Evolutionary conservation across 768 basidiomycete genomes (phyloP), one percentile per base, ranked within the genome.

Genomic region (Lentinula detonsa): DNA sequence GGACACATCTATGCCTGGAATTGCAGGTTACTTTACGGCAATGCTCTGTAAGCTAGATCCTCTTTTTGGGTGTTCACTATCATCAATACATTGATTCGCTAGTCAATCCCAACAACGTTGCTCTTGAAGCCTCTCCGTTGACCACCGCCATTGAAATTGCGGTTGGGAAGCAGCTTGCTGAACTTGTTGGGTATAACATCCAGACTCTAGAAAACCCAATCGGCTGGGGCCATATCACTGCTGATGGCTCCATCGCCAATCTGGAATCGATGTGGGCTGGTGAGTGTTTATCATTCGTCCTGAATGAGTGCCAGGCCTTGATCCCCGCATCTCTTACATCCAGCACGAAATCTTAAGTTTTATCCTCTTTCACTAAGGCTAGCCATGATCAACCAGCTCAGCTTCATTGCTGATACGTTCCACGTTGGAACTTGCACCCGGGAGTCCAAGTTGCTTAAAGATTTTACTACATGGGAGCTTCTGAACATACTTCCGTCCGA

Each of bases 321-420:
- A 34, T 31, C 45, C 5, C 16, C 43, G 60, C 64, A 42, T 62
- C 50, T 61, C 40, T 52, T 60, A 62, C 61, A 5, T 48, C 5
- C 65, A 76, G 80, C 78, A 15, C 77, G 78, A 11, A 79, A 80
- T 65, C 67, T 81, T 57, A 81, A 81, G 62, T 80, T 72, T 60
- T 81, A 79, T 62, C 75, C 79, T 1, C 66, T 81, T 1, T 73
- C 79, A 5, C 66, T 81, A 6, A 59, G 60, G 2, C 46, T 55
- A 18, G 76, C 76, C 4, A 74, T 78, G 66, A 62, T 60, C 28
- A 65, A 66, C 5, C 69, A 68, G 9, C 71, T 80, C 11, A 54
- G 61, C 0, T 78, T 72, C 52, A 66, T 80, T 37, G 62, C 69
- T 1, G 33, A 62, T 21, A 59, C 63, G n/a, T 75, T 81, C 69